Evolutionary conservation across 768 basidiomycete genomes (phyloP).

Genomic region (Rhizopogon rudus): DNA sequence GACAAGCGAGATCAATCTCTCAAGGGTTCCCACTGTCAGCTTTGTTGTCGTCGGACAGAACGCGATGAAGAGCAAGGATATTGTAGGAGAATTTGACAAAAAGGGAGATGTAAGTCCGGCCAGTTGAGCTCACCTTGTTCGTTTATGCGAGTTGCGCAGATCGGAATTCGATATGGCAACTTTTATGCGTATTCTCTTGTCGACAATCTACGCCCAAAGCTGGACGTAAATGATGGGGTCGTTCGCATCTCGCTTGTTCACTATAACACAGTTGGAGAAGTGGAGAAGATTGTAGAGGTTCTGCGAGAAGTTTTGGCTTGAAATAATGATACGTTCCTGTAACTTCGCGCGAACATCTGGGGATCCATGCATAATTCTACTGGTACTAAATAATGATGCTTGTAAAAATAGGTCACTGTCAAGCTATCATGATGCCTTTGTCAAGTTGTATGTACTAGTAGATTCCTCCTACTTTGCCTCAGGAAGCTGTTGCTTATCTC

Average conservation of each 20-base stretch:
- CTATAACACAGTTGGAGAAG: slow-evolving; percentile 74
- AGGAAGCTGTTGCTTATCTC: neutral
- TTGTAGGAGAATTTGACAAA: slow-evolving; percentile 62
- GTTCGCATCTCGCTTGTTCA: slow-evolving; percentile 76
- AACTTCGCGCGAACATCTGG: neutral
- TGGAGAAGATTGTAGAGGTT: slow-evolving; percentile 51
- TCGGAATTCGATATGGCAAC: slow-evolving; percentile 76
- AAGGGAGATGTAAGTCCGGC: slow-evolving; percentile 51
- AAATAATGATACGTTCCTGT: neutral
- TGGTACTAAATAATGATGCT: neutral
- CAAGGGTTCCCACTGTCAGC: slow-evolving; percentile 62
- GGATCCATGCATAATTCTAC: neutral
- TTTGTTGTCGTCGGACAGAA: slow-evolving; percentile 64
- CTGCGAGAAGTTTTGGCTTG: slow-evolving; percentile 44
- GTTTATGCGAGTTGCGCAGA: slow-evolving; percentile 31
- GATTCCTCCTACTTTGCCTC: too few relatives aligned
- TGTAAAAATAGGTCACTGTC: neutral
- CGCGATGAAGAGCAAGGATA: slow-evolving; percentile 52
- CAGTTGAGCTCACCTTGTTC: neutral
- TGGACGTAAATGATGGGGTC: slow-evolving; percentile 60
- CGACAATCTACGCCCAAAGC: slow-evolving; percentile 44
- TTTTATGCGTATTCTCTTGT: slow-evolving; percentile 72
- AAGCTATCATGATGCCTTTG: too few relatives aligned
- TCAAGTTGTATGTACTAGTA: too few relatives aligned
- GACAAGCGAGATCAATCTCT: slow-evolving; percentile 36